Evolutionary conservation across 371 early-diverging fungal species (phyloP), one percentile per base, ranked within the genome.

Genomic region (Chytridiales sp.): DNA sequence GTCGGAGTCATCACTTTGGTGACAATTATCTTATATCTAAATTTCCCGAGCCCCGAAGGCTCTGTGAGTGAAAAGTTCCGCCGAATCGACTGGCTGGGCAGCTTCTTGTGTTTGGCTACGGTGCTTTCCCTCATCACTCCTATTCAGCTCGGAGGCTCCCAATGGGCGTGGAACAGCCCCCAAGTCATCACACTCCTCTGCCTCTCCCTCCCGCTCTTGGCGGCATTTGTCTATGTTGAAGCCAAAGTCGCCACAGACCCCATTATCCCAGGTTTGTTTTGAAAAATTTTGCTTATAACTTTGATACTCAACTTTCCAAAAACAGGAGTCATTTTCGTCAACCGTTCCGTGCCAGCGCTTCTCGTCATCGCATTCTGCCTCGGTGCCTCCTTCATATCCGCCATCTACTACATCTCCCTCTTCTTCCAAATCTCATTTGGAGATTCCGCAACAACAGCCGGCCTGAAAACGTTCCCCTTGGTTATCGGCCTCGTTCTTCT

Each of bases 401-500:
- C 40, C 30, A 32, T 42, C 41, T 64, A 64, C 58, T 64, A 64
- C 51, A 43, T 58, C 22, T 41, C 52, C 17, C 43, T 60, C 34
- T 66, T 64, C 35, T 64, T 64, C 59, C 64, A 64, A 47, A 39
- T 64, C n/a, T 50, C 51, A 3, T 52, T 29, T 38, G 64, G 64
- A 5, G 11, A 58, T 19, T 34, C 64, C 13, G 58, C 64, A 1
- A 58, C 64, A 3, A 40, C 51, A 31, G 77, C 87, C 6, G 90
- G 90, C 22, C 67, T 88, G 39, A 74, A 81, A 40, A 51, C 80
- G 58, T 70, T 89, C 32, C 87, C 90, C 1, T 57, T 87, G 36
- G 76, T 88, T 35, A 21, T 80, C 21, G 77, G 83, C 27, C 75
- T 82, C 42, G 76, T 83, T 48, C 1, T 78, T 11, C 59, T 77